Evolutionary conservation across 228 moss, liverwort and hornwort genomes (phyloP).

Genomic region (Sphagnum magellanicum): DNA sequence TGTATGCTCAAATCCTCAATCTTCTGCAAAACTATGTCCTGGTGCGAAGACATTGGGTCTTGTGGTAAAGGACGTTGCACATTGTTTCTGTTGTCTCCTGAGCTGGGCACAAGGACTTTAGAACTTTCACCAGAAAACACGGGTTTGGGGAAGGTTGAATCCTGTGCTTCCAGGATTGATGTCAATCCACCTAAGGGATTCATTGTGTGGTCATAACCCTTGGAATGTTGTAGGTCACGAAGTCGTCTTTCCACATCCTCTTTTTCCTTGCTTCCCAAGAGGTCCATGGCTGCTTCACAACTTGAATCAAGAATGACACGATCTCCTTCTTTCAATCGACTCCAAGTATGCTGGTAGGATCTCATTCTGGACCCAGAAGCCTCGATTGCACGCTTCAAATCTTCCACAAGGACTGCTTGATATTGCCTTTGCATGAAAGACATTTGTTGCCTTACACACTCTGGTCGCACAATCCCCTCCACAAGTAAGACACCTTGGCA

Average conservation of each 20-base stretch:
- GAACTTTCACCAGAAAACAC: no score
- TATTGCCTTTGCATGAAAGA: slow-evolving; percentile 1
- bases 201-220: not conserved
- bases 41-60: no score
- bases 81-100: no score
- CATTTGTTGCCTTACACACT: not conserved
- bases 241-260: not conserved
- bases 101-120: no score
- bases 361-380: not conserved
- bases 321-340: not conserved
- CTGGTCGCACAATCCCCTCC: slow-evolving; percentile 1
- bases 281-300: not conserved
- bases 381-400: not conserved
- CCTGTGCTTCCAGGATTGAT: not conserved
- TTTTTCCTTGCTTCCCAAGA: not conserved
- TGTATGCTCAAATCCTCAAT: no score
- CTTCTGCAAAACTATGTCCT: not conserved
- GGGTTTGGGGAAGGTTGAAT: no score
- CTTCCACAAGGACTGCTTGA: slow-evolving; percentile 2
- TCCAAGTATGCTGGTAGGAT: not conserved
- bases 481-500: not conserved
- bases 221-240: not conserved
- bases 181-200: not conserved
- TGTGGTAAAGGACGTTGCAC: no score
- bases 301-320: not conserved